Conservation (phyloP, 371 early-diverging fungal genomes). For the Catenaria anguillulae region DNA sequence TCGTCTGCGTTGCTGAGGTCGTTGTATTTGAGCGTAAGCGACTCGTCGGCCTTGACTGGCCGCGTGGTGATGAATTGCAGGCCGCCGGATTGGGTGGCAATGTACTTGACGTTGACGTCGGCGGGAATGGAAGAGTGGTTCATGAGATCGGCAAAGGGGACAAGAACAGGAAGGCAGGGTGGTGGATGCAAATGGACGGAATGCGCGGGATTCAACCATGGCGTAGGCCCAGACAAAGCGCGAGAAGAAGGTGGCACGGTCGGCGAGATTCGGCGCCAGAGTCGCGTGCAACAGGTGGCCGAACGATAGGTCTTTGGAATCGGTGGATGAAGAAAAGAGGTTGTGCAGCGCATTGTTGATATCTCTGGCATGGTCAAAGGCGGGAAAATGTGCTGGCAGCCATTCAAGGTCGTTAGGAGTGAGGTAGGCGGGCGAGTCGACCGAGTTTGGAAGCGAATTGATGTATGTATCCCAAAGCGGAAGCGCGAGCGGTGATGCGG, state of each 20-base stretch:
- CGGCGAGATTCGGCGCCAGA: no score
- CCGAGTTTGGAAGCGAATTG: no score
- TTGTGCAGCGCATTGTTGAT: no score
- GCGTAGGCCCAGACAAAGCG: neutral
- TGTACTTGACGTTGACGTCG: neutral
- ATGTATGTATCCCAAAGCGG: no score
- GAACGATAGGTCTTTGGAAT: no score
- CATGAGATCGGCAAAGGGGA: neutral
- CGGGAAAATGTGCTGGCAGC: no score
- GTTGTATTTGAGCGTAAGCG: neutral
- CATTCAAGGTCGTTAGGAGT: no score
- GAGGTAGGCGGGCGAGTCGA: no score
- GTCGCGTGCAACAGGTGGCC: no score
- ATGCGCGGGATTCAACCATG: constrained; percentile 3
- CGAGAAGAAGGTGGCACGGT: neutral
- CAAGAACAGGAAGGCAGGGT: neutral
- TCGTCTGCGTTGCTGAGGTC: neutral
- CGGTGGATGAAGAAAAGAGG: no score
- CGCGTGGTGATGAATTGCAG: neutral
- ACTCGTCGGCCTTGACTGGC: neutral
- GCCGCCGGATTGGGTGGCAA: neutral
- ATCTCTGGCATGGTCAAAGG: no score
- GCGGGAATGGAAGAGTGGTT: neutral
- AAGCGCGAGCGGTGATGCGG: no score
- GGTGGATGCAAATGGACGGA: neutral